Conservation (phyloP, 139 green algal species). For the Ettlia oleoabundans region DNA sequence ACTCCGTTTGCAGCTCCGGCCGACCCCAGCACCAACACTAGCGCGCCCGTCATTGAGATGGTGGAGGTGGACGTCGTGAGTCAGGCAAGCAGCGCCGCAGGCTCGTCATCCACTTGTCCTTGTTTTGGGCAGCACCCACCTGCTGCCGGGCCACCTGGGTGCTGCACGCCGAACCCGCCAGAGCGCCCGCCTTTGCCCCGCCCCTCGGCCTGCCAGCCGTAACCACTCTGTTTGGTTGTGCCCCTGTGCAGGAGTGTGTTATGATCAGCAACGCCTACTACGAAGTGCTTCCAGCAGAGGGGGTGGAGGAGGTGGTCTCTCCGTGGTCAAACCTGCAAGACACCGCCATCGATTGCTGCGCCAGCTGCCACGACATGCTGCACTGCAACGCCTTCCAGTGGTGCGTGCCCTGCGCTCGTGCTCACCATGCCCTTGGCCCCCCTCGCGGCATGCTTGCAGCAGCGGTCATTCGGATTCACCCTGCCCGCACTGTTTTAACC, state of each 20-base stretch:
- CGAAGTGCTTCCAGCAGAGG: background rate
- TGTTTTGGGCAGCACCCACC: background rate
- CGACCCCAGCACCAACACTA: background rate
- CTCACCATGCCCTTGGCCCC: background rate
- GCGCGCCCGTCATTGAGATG: slow-evolving; percentile 15
- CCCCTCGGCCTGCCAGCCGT: too few relatives aligned
- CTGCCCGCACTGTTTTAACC: too few relatives aligned
- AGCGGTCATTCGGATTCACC: too few relatives aligned
- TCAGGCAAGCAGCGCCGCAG: background rate
- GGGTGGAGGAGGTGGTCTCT: background rate
- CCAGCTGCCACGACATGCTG: slow-evolving; percentile 22
- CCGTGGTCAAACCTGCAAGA: slow-evolving; percentile 9
- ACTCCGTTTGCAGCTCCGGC: background rate
- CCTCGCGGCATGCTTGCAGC: too few relatives aligned
- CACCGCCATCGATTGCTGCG: slow-evolving; percentile 35
- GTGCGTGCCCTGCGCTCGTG: background rate
- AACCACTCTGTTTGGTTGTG: background rate
- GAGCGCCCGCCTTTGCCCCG: too few relatives aligned
- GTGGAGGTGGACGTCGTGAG: slow-evolving; percentile 37
- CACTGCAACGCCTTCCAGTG: slow-evolving; percentile 29
- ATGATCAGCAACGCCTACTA: slow-evolving; percentile 40
- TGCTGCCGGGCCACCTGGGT: too few relatives aligned
- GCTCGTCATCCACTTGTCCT: background rate
- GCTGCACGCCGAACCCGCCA: too few relatives aligned
- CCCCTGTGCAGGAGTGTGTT: slow-evolving; percentile 26